Percentiles rank a stretch among this genome's conserved stretches.
These are phyloP conservation scores for Xylaria curta DNA, from an alignment of 495 filamentous ascomycete genomes.

Conservation along the genomic window DNA sequence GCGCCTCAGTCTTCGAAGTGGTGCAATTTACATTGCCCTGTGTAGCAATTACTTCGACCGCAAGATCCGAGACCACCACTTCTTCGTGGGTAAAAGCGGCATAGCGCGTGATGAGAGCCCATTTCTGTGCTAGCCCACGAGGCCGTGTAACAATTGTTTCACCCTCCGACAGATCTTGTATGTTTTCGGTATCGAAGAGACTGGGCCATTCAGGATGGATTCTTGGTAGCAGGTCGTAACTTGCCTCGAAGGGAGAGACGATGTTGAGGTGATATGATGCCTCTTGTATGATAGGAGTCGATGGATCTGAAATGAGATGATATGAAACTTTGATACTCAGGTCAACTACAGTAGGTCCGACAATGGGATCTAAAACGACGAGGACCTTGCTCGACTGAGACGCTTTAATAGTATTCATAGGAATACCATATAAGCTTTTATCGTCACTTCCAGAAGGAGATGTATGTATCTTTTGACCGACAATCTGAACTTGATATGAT, in stretches of 20 bases:
- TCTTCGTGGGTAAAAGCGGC: constrained; percentile 76
- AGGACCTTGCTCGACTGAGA: constrained; percentile 45
- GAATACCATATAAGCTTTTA: constrained; percentile 40
- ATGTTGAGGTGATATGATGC: constrained; percentile 70
- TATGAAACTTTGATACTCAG: constrained; percentile 77
- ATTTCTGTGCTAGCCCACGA: constrained; percentile 77
- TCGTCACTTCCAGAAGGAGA: constrained; percentile 13
- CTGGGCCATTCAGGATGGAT: constrained; percentile 86
- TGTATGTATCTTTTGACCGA: constrained; percentile 40
- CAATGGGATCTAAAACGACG: constrained; percentile 58
- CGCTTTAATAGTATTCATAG: constrained; percentile 57
- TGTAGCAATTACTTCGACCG: constrained; percentile 60
- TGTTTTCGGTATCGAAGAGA: constrained; percentile 67
- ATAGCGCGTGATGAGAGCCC: constrained; percentile 74
- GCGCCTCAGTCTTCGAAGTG: constrained; percentile 39
- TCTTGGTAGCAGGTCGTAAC: constrained; percentile 80
- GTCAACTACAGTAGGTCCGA: constrained; percentile 65
- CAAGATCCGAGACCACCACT: constrained; percentile 69
- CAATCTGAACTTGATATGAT: constrained; percentile 49
- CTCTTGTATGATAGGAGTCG: constrained; percentile 82
- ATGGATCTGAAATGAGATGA: constrained; percentile 76
- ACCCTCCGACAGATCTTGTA: constrained; percentile 38
- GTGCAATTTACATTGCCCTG: constrained; percentile 56
- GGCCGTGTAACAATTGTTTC: constrained; percentile 28
- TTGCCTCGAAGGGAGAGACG: constrained; percentile 84